These are phyloP conservation scores for Cardiospermum halicacabum DNA, from an alignment of 345 rosid species.

Conservation along the genomic window DNA sequence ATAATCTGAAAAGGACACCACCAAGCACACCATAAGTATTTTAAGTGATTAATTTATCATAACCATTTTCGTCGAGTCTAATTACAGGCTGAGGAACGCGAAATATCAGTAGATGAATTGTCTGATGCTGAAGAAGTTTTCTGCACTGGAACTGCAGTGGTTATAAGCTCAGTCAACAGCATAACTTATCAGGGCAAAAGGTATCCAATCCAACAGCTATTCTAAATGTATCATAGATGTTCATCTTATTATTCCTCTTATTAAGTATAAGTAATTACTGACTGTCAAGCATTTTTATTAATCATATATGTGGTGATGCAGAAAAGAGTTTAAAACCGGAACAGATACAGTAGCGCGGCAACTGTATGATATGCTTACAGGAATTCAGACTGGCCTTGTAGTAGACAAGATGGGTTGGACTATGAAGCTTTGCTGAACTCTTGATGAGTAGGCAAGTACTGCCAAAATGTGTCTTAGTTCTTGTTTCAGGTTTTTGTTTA, in stretches of 20 bases:
- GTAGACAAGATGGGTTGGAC: constrained; percentile 20
- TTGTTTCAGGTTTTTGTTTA: no score
- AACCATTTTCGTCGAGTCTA: neutral
- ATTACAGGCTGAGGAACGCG: constrained; percentile 35
- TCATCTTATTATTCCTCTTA: no score
- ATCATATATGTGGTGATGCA: neutral
- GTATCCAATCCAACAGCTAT: no score
- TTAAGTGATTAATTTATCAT: neutral
- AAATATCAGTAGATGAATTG: constrained; percentile 27
- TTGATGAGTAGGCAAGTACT: neutral
- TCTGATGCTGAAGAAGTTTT: constrained; percentile 44
- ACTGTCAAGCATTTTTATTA: no score
- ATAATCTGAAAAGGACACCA: no score
- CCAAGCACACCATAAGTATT: no score
- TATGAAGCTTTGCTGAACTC: neutral
- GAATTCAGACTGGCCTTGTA: constrained; percentile 27
- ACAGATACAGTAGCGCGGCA: constrained; percentile 13
- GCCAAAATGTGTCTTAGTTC: no score
- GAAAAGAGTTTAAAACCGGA: constrained; percentile 24
- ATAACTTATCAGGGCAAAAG: constrained; percentile 28
- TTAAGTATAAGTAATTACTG: neutral
- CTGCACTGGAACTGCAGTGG: constrained; percentile 51
- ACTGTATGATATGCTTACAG: constrained; percentile 11
- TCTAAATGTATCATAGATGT: no score
- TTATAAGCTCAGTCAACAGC: constrained; percentile 28